A percentile compares a stretch with the other conserved stretches of the same genome.
Conservation (phyloP, 2,329 filamentous ascomycete genomes). For the Alternaria sp. region DNA sequence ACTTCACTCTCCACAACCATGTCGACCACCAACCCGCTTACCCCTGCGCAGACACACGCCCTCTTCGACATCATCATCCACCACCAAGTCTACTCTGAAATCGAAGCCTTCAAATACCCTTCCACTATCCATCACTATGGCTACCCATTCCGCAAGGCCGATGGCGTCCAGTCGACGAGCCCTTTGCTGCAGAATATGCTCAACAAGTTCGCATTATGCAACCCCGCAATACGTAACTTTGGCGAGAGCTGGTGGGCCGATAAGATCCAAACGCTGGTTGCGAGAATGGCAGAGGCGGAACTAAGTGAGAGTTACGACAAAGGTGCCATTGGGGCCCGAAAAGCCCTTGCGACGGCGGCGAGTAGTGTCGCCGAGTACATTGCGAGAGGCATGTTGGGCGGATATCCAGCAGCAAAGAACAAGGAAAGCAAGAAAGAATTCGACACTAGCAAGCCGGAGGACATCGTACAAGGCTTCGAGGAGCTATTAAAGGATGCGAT, state of each 20-base stretch:
- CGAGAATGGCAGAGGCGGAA: slow-evolving; percentile 68
- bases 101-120: slow-evolving; percentile 73
- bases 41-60: slow-evolving; percentile 58
- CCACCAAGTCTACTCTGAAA: slow-evolving; percentile 68
- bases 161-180: slow-evolving; percentile 60
- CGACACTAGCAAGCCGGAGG: slow-evolving; percentile 65
- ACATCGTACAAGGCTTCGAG: slow-evolving; percentile 71
- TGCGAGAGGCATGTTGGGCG: slow-evolving; percentile 71
- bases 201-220: slow-evolving; percentile 68
- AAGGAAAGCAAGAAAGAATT: slow-evolving; percentile 57
- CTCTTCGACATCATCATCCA: slow-evolving; percentile 65
- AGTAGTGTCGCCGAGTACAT: slow-evolving; percentile 75
- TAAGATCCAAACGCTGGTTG: slow-evolving; percentile 53
- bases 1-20: slow-evolving; percentile 20
- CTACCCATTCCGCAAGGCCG: slow-evolving; percentile 67
- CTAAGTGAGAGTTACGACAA: slow-evolving; percentile 86
- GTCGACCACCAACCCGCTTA: slow-evolving; percentile 44
- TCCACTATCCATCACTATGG: slow-evolving; percentile 72
- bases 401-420: slow-evolving; percentile 58
- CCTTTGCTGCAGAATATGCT: slow-evolving; percentile 75
- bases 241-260: slow-evolving; percentile 54
- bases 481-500: slow-evolving; percentile 71
- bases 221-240: slow-evolving; percentile 72
- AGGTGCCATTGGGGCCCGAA: slow-evolving; percentile 75
- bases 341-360: slow-evolving; percentile 76